phyloP scores from a whole-genome alignment of 2,329 filamentous ascomycete species.

The Fusarium sarcochroum region DNA sequence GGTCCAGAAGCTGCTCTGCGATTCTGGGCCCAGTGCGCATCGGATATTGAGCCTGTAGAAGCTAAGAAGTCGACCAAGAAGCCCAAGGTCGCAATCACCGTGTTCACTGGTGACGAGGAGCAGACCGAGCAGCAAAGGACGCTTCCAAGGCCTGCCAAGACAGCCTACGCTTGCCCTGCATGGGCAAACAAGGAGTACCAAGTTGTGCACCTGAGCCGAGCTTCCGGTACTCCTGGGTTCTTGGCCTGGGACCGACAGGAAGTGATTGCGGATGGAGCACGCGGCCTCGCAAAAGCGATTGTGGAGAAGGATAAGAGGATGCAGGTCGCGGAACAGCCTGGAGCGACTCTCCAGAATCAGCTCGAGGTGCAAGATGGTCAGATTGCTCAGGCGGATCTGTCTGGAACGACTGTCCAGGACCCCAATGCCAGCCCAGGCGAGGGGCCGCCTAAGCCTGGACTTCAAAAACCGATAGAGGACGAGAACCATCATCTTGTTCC shows the following conservation, averaged over 20 bases:
- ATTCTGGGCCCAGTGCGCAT: constrained; percentile 65
- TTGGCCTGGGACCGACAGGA: constrained; percentile 65
- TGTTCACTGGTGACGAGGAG: constrained; percentile 59
- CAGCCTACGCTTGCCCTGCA: constrained; percentile 61
- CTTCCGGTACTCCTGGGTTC: constrained; percentile 58
- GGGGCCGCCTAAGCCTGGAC: constrained; percentile 16
- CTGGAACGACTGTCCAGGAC: constrained; percentile 48
- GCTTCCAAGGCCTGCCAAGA: constrained; percentile 45
- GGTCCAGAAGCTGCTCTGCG: constrained; percentile 73
- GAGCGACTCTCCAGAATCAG: constrained; percentile 52
- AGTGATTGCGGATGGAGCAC: constrained; percentile 59
- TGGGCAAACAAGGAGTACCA: constrained; percentile 63
- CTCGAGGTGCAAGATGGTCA: constrained; percentile 48
- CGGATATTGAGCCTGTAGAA: constrained; percentile 51
- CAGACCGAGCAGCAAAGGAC: constrained; percentile 29
- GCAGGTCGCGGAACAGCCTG: constrained; percentile 43
- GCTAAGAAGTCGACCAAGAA: constrained; percentile 47
- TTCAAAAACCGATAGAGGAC: constrained; percentile 21
- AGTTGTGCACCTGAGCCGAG: constrained; percentile 59
- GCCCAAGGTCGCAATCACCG: constrained; percentile 62
- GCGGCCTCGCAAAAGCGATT: constrained; percentile 58
- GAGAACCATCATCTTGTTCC: constrained; percentile 29
- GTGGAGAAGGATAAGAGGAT: constrained; percentile 57
- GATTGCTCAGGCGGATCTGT: constrained; percentile 44
- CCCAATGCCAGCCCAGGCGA: constrained; percentile 23